Percentiles rank a stretch among this genome's conserved stretches.
These are phyloP conservation scores for Metschnikowia gelsemii DNA, from an alignment of 805 yeast species.

Conservation along the genomic window DNA sequence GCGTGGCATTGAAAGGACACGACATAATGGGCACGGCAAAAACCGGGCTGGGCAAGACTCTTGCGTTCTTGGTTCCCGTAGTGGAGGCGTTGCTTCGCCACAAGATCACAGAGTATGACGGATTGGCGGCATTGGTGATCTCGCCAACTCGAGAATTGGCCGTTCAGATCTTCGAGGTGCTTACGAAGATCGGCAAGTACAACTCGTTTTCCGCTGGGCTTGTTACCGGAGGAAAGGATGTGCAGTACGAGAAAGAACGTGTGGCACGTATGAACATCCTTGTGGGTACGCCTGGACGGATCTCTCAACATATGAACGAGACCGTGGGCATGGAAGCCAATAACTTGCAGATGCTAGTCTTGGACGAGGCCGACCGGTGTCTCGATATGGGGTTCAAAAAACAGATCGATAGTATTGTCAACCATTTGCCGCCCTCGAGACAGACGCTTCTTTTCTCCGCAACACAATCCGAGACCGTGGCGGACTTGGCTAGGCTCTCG, in stretches of 20 bases:
- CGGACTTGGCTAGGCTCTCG: slow-evolving; percentile 79
- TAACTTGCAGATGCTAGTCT: slow-evolving; percentile 72
- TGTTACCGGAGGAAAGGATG: slow-evolving; percentile 92
- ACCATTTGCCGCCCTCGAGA: slow-evolving; percentile 73
- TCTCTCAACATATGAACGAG: slow-evolving; percentile 88
- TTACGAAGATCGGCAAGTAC: slow-evolving; percentile 74
- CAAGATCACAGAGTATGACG: slow-evolving; percentile 79
- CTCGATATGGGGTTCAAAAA: slow-evolving; percentile 90
- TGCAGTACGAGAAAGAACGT: slow-evolving; percentile 76
- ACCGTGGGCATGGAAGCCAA: slow-evolving; percentile 74
- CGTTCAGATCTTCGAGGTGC: slow-evolving; percentile 84
- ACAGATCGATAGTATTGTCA: slow-evolving; percentile 76
- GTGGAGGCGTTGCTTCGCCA: slow-evolving; percentile 67
- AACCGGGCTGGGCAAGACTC: slow-evolving; percentile 89
- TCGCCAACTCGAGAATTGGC: slow-evolving; percentile 93
- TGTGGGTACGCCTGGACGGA: slow-evolving; percentile 89
- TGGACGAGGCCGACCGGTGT: slow-evolving; percentile 92
- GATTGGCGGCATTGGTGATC: slow-evolving; percentile 84
- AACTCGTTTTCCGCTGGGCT: slow-evolving; percentile 82
- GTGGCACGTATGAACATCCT: slow-evolving; percentile 75
- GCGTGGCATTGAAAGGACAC: slow-evolving; percentile 68
- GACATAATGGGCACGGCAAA: slow-evolving; percentile 87
- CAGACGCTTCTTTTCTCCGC: slow-evolving; percentile 88
- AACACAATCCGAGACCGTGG: slow-evolving; percentile 80
- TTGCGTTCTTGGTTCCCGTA: slow-evolving; percentile 82